These are phyloP conservation scores for Cochlearia excelsa DNA, from an alignment of 345 rosid species.

Conservation along the genomic window DNA sequence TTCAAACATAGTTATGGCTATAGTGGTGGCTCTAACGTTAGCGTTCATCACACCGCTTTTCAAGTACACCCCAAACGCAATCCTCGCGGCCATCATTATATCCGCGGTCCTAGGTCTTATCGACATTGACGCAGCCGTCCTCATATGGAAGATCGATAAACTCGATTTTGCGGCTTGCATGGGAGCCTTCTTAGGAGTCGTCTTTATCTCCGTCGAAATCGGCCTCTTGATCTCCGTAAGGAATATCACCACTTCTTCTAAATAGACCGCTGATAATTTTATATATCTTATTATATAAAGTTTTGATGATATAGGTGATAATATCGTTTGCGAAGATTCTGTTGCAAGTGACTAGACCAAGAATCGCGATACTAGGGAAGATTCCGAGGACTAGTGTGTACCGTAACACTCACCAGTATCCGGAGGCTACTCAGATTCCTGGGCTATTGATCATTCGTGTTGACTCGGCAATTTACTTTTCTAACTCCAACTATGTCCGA, in stretches of 20 bases:
- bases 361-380: slow-evolving; percentile 70
- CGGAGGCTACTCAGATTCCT: slow-evolving; percentile 57
- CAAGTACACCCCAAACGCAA: slow-evolving; percentile 71
- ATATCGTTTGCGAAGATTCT: slow-evolving; percentile 81
- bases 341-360: slow-evolving; percentile 80
- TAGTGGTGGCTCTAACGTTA: slow-evolving; percentile 58
- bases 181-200: slow-evolving; percentile 82
- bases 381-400: slow-evolving; percentile 59
- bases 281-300: background rate
- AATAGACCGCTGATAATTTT: background rate
- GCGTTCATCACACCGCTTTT: slow-evolving; percentile 62
- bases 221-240: slow-evolving; percentile 70
- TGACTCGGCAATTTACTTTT: slow-evolving; percentile 86
- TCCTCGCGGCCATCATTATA: slow-evolving; percentile 70
- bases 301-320: slow-evolving; percentile 42
- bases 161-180: slow-evolving; percentile 70
- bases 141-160: slow-evolving; percentile 84
- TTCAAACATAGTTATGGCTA: slow-evolving; percentile 79
- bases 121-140: slow-evolving; percentile 49
- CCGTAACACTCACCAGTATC: slow-evolving; percentile 66
- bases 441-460: slow-evolving; percentile 76
- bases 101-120: slow-evolving; percentile 67
- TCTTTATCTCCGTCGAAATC: slow-evolving; percentile 57
- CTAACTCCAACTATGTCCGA: slow-evolving; percentile 74
- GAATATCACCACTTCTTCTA: no score